Evolutionary conservation across 352 stramenopile genomes (phyloP), one percentile per base, ranked within the genome.

Genomic region (Pythium angustatum): DNA sequence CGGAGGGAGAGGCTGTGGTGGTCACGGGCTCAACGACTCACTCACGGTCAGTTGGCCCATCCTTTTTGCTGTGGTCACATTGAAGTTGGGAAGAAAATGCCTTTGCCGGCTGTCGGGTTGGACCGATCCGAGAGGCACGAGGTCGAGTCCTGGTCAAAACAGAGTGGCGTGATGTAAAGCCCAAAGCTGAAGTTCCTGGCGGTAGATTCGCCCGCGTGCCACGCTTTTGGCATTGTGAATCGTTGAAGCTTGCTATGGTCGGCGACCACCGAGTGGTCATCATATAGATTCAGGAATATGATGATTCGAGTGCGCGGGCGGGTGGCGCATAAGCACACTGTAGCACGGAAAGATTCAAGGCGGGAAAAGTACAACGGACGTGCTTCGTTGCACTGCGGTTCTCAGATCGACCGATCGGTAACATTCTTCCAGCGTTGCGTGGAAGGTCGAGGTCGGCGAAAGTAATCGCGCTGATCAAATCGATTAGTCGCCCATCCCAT

Each of bases 61-160:
- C 48, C 22, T 31, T n/a, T n/a, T 41, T 10, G 48, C 5, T 21
- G 33, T 22, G 45, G 45, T 53, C 45, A 53, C 17, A 19, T 55
- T 55, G 48, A 55, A 55, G 48, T 28, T 55, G 15, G 27, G 48
- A 55, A 55, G 48, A 55, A 55, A 55, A 40, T n/a, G 11, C 12
- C 14, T 28, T 55, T 55, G 15, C n/a, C 48, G 27, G 48, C 48
- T 26, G 27, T 11, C 22, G 24, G 24, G 14, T 26, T 26, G n/a
- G 26, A 7, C 31, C 27, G 48, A 55, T 55, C 27, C 33, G 33
- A 38, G 48, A n/a, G n/a, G n/a, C n/a, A n/a, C n/a, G n/a, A n/a
- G n/a, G n/a, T n/a, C n/a, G n/a, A n/a, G n/a, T n/a, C n/a, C n/a
- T n/a, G n/a, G n/a, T n/a, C n/a, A n/a, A n/a, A n/a, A n/a, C n/a